These are phyloP conservation scores for Auricularia auricula-judae DNA, from an alignment of 768 basidiomycete genomes.

Conservation along the genomic window DNA sequence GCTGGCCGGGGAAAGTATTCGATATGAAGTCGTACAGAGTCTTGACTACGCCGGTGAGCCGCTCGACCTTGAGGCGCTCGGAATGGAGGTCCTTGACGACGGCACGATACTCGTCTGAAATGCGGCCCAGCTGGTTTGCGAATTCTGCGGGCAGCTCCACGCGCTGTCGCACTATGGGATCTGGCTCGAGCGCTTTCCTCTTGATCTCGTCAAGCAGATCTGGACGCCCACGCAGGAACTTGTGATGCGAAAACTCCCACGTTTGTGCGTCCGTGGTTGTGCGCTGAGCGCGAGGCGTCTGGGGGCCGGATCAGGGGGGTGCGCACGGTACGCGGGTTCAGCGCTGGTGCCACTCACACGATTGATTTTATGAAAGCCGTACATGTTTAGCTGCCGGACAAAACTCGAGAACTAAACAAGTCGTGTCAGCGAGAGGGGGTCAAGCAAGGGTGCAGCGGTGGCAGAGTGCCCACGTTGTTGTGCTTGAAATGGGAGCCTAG, in stretches of 20 bases:
- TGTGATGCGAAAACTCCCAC: slow-evolving; percentile 84
- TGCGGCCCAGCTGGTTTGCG: slow-evolving; percentile 48
- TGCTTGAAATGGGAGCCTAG: slow-evolving; percentile 84
- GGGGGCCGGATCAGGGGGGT: slow-evolving; percentile 4
- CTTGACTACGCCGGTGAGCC: slow-evolving; percentile 46
- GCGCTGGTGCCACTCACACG: slow-evolving; percentile 37
- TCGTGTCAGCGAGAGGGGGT: not conserved
- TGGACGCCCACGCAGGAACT: slow-evolving; percentile 69
- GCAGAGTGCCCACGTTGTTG: slow-evolving; percentile 51
- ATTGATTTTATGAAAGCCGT: slow-evolving; percentile 92
- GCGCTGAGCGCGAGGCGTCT: slow-evolving; percentile 77
- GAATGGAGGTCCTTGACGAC: slow-evolving; percentile 32
- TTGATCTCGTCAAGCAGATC: slow-evolving; percentile 81
- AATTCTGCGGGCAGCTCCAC: slow-evolving; percentile 79
- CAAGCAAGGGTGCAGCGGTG: not conserved
- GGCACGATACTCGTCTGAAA: slow-evolving; percentile 62
- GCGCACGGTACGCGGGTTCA: not conserved
- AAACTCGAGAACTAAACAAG: slow-evolving; percentile 73
- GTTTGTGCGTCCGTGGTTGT: slow-evolving; percentile 72
- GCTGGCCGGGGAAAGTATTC: slow-evolving; percentile 41
- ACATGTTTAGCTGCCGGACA: slow-evolving; percentile 93
- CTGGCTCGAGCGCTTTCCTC: slow-evolving; percentile 74
- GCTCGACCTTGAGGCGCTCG: slow-evolving; percentile 53
- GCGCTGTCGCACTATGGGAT: slow-evolving; percentile 57
- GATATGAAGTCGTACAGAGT: slow-evolving; percentile 52